A percentile compares a stretch with the other conserved stretches of the same genome.
Conservation (phyloP, 2,329 filamentous ascomycete genomes). For the Ophiostoma novo-ulmi region DNA sequence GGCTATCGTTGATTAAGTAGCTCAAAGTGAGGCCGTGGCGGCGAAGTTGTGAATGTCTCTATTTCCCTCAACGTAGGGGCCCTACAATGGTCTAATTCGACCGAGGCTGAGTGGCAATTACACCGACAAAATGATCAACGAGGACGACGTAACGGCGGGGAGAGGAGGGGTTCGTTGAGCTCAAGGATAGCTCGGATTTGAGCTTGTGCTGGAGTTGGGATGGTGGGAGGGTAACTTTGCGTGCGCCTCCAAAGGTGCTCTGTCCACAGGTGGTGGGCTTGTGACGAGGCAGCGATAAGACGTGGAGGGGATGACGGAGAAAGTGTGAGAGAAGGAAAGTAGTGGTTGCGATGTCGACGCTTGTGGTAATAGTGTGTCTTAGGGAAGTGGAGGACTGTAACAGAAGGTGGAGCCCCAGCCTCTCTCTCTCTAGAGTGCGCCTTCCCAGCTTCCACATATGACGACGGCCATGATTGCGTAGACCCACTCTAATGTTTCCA, state of each 20-base stretch:
- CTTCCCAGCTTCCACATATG: background rate
- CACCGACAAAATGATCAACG: background rate
- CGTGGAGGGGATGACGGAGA: slow-evolving; percentile 1
- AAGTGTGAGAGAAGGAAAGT: background rate
- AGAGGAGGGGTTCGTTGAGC: slow-evolving; percentile 1
- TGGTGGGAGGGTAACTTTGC: background rate
- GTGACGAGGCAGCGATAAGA: slow-evolving; percentile 8
- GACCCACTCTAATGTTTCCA: slow-evolving; percentile 1
- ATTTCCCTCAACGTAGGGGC: background rate
- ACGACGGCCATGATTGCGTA: slow-evolving; percentile 6
- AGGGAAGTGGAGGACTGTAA: slow-evolving; percentile 6
- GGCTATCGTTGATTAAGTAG: background rate
- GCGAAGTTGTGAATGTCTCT: background rate
- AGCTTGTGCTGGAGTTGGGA: background rate
- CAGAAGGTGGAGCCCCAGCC: slow-evolving; percentile 11
- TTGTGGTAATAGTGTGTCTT: slow-evolving; percentile 13
- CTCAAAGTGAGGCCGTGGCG: background rate
- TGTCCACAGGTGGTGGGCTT: background rate
- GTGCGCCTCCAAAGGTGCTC: background rate
- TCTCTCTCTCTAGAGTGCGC: slow-evolving; percentile 7
- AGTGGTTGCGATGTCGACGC: slow-evolving; percentile 9
- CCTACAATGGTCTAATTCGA: no score
- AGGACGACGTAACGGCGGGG: slow-evolving; percentile 7
- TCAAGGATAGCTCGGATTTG: slow-evolving; percentile 7
- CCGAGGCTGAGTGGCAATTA: background rate